Conservation (phyloP, 352 stramenopile species). For the Pseudoperonospora humuli region DNA sequence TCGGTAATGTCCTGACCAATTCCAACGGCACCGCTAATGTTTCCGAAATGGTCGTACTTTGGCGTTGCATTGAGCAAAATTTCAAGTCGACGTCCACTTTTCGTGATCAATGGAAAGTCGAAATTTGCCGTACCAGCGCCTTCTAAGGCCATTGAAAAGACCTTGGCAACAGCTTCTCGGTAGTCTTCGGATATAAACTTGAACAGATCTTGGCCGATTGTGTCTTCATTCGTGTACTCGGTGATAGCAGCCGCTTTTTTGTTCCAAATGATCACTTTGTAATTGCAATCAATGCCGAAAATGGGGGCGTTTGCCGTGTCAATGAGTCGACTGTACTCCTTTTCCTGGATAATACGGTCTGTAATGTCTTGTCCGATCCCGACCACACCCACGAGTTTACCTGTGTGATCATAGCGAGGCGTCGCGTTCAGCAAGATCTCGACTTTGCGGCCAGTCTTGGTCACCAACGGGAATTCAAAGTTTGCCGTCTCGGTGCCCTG, state of each 20-base stretch:
- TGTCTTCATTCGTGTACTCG: slow-evolving; percentile 81
- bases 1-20: slow-evolving; percentile 71
- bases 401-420: slow-evolving; percentile 36
- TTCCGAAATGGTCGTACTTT: slow-evolving; percentile 46
- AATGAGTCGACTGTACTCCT: slow-evolving; percentile 56
- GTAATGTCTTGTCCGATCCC: too few relatives aligned
- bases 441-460: slow-evolving; percentile 42
- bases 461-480: too few relatives aligned
- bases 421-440: slow-evolving; percentile 48
- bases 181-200: slow-evolving; percentile 64
- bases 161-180: slow-evolving; percentile 41
- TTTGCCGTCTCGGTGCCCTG: too few relatives aligned
- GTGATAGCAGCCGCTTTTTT: slow-evolving; percentile 75
- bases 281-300: slow-evolving; percentile 54
- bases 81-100: slow-evolving; percentile 36
- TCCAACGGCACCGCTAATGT: too few relatives aligned
- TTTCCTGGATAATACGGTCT: slow-evolving; percentile 51
- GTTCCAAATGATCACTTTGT: slow-evolving; percentile 82
- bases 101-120: too few relatives aligned
- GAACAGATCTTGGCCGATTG: slow-evolving; percentile 51
- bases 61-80: slow-evolving; percentile 56
- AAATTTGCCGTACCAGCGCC: slow-evolving; percentile 57
- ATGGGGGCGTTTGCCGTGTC: slow-evolving; percentile 63
- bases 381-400: slow-evolving; percentile 41
- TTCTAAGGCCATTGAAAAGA: slow-evolving; percentile 45